phyloP scores from a whole-genome alignment of 495 filamentous ascomycete genomes.

The Apodospora peruviana region DNA sequence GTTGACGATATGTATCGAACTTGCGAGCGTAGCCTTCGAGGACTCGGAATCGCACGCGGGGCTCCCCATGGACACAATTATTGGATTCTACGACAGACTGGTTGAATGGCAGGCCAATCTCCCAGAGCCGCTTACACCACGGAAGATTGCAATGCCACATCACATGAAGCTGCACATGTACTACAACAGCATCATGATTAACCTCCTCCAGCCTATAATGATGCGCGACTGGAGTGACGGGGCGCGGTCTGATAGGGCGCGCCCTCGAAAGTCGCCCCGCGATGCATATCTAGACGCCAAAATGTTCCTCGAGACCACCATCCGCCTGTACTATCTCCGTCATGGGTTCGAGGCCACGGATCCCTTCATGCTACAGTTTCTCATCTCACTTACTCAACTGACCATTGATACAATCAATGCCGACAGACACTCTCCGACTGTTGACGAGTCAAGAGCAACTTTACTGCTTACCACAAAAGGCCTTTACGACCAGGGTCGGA shows the following conservation, averaged over 20 bases:
- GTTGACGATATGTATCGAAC: conserved; percentile 27
- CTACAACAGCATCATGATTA: conserved; percentile 19
- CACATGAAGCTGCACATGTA: conserved; percentile 32
- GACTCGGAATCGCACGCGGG: conserved; percentile 2
- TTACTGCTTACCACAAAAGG: conserved; percentile 31
- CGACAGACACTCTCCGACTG: conserved; percentile 3
- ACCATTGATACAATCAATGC: conserved; percentile 21
- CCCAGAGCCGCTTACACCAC: conserved; percentile 27
- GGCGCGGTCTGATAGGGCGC: background rate
- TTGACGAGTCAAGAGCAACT: conserved; percentile 27
- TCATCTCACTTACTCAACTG: conserved; percentile 24
- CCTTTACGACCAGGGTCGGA: conserved; percentile 27
- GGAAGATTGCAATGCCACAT: conserved; percentile 28
- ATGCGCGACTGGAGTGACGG: conserved; percentile 14
- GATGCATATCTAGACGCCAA: conserved; percentile 20
- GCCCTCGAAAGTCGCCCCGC: conserved; percentile 8
- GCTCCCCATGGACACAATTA: conserved; percentile 13
- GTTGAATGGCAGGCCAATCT: conserved; percentile 22
- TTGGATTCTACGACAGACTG: conserved; percentile 24
- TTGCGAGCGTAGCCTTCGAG: conserved; percentile 14
- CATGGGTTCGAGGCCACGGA: conserved; percentile 33
- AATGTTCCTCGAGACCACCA: conserved; percentile 26
- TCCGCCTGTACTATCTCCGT: conserved; percentile 37
- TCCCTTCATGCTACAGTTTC: conserved; percentile 28
- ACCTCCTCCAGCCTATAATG: conserved; percentile 16